phyloP scores from a whole-genome alignment of 148 eudicot species.

The Nepenthes mirabilis region DNA sequence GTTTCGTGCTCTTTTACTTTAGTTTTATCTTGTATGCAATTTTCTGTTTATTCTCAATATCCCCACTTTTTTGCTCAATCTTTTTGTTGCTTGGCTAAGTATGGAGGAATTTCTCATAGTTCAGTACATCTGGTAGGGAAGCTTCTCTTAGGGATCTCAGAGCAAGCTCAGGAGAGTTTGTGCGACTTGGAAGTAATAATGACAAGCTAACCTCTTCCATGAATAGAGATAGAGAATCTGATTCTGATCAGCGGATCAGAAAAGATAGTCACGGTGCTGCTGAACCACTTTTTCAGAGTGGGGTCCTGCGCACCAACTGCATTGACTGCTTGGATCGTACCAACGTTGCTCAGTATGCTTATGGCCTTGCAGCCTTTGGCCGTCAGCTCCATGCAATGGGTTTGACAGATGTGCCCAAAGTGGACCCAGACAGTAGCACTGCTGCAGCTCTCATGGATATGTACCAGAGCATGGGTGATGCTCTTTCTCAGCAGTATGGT shows the following conservation, averaged over 20 bases:
- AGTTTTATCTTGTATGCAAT: background rate
- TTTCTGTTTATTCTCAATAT: background rate
- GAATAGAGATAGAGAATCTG: conserved; percentile 42
- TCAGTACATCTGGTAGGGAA: conserved; percentile 36
- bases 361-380: conserved; percentile 89
- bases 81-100: background rate
- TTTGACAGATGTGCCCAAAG: conserved; percentile 66
- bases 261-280: conserved; percentile 27
- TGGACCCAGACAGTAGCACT: conserved; percentile 84
- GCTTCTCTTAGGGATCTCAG: conserved; percentile 62
- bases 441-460: conserved; percentile 93
- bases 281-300: conserved; percentile 65
- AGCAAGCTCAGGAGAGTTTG: conserved; percentile 45
- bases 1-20: too few species aligned
- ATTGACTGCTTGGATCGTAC: conserved; percentile 96
- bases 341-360: conserved; percentile 98
- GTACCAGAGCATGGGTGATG: conserved; percentile 99
- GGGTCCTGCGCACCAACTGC: conserved; percentile 94
- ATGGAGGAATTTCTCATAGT: background rate
- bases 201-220: conserved; percentile 28
- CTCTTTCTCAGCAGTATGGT: conserved; percentile 97
- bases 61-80: background rate
- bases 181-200: conserved; percentile 43
- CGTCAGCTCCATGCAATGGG: conserved; percentile 92
- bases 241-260: conserved; percentile 19